Base-by-base conservation (phyloP, 192 early-diverging fungal species). In the Haplosporangium gracile region DNA sequence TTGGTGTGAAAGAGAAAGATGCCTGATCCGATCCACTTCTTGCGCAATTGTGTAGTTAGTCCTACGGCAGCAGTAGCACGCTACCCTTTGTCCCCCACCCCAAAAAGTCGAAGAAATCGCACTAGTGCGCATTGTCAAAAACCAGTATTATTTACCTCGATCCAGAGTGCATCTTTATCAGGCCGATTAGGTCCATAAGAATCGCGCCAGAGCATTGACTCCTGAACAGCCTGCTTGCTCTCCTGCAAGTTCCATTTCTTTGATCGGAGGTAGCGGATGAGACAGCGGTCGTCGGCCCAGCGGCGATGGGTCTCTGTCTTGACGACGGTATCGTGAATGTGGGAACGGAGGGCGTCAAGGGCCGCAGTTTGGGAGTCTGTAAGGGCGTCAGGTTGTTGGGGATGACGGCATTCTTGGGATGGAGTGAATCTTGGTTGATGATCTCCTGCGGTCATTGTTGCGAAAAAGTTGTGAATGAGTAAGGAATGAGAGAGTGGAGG, bases 181-280 rank as follows among this genome's bases (percentile, higher is more conserved):
- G 97, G 93, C 1, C 90, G 78, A 60, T 93, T 89, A 29, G 97
- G 97, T 32, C 92, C 85, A 76, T 93, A 95, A 4, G 91, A 88
- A 63, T 94, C 88, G 72, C 96, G 92, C 97, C 97, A 98, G 76
- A 90, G 88, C 39, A 98, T 88, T 26, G 95, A 95, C 69, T 92
- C 93, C 82, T 93, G 91, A 34, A 98, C 82, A 68, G 95, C 93
- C 43, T 80, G 88, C 72, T 92, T 91, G 57, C 95, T 90, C 47
- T 92, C 90, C n/a, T 88, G 81, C 32, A 94, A 81, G 75, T 94
- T 89, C 91, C 95, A 96, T 82, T 96, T 96, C 70, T 91, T 90
- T 10, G 94, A 93, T 20, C 93, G 89, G 74, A 96, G 82, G 75
- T 96, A 96, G 32, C 96, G 90, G 51, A 93, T 82, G 32, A 95